Evolutionary conservation across 2,329 filamentous ascomycete species (phyloP), one percentile per base, ranked within the genome.

Genomic region (Penicillium freii): DNA sequence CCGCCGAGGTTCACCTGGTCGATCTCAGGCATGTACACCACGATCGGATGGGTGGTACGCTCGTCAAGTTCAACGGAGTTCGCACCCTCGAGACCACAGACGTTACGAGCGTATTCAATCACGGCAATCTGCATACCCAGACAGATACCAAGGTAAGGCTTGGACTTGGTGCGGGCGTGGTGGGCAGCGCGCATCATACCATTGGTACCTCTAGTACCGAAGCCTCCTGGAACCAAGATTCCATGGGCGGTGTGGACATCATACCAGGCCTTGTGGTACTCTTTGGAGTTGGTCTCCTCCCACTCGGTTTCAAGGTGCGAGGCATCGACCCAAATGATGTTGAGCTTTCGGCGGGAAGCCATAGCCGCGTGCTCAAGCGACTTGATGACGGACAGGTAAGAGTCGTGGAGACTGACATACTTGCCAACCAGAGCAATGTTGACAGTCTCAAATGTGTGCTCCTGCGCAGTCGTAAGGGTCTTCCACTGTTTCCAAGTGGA

Each of bases 1-100:
- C 89, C 91, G 51, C 91, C 91, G 74, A 92, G 82, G 61, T 87
- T 87, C 19, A 80, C 81, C 70, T 86, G 85, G 75, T 88, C 84
- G 66, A 90, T 84, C 72, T 97, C 93, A 1, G 92, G 93, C 93
- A 97, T 97, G 77, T 89, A 93, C 64, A 97, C 84, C 66, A 97
- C 85, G 34, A 90, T 84, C n/a, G 84, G 85, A 68, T 91, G 80
- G 43, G 85, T 77, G n/a, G 86, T 83, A 13, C 72, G 60, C 23
- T 75, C 72, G 49, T 83, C 75, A 62, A 87, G 81, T 63, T 87
- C 84, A 55, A 79, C 80, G 3, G 80, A 83, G 5, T 79, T 80
- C 0, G 84, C 84, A 44, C 78, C 75, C 7, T 76, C 73, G 60
- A 91, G 81, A 23, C 84, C 84, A 75, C 87, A 89, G 1, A 92